These are phyloP conservation scores for Cercis canadensis DNA, from an alignment of 306 rosid species.

Conservation along the genomic window DNA sequence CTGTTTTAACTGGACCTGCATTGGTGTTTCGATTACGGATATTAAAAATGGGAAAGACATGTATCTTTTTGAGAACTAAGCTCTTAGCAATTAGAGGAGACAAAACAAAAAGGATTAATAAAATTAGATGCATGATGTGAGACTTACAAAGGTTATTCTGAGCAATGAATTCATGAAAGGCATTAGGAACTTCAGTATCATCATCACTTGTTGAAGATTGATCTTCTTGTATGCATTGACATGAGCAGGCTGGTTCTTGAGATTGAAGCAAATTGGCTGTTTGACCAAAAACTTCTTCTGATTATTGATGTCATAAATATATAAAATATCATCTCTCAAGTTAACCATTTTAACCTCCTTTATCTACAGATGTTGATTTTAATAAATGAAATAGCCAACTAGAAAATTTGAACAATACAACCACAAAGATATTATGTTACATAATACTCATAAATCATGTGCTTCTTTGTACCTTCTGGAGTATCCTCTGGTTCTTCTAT, in stretches of 20 bases:
- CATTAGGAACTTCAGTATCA: conserved; percentile 45
- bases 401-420: neutral
- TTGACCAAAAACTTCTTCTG: conserved; percentile 11
- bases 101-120: neutral
- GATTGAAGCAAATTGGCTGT: conserved; percentile 37
- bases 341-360: conserved; percentile 1
- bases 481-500: conserved; percentile 39
- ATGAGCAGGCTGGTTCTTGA: conserved; percentile 37
- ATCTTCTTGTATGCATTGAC: conserved; percentile 45
- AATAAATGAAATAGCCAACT: conserved; percentile 21
- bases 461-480: conserved; percentile 51
- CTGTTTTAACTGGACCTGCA: conserved; percentile 40
- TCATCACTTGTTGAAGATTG: conserved; percentile 47
- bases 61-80: conserved; percentile 1
- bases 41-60: too few species aligned
- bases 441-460: conserved; percentile 14
- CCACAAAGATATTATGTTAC: neutral
- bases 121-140: conserved; percentile 8
- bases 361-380: conserved; percentile 28
- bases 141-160: conserved; percentile 53
- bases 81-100: conserved; percentile 4
- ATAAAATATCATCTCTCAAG: conserved; percentile 19
- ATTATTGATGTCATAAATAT: conserved; percentile 25
- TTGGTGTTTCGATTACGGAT: conserved; percentile 18
- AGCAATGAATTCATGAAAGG: conserved; percentile 49